phyloP scores from a whole-genome alignment of 495 filamentous ascomycete genomes.

The Aspergillus hancockii region DNA sequence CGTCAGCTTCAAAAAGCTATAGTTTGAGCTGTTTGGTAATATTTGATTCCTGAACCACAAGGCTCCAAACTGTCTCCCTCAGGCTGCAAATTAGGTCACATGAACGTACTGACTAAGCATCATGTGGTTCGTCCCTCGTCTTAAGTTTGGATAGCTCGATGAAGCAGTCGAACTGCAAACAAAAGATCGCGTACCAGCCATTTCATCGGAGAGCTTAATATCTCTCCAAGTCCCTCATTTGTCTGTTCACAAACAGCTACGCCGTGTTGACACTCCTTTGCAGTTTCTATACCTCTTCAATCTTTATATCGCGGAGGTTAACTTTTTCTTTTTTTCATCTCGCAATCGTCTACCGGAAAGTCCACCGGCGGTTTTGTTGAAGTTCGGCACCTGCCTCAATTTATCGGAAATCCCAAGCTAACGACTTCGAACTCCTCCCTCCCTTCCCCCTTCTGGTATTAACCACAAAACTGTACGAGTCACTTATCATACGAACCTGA shows the following conservation, averaged over 20 bases:
- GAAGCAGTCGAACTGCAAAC: not conserved
- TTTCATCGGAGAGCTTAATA: not conserved
- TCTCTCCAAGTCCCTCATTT: not conserved
- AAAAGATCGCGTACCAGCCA: not conserved
- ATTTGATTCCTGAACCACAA: conserved; percentile 6
- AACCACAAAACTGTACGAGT: not conserved
- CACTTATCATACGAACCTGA: not conserved
- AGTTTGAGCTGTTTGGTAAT: conserved; percentile 2
- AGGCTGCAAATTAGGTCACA: not conserved
- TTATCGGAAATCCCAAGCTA: not conserved
- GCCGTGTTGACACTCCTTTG: not conserved
- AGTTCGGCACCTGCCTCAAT: not conserved
- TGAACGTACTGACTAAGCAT: not conserved
- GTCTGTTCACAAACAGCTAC: not conserved
- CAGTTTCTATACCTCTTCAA: not conserved
- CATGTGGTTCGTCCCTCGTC: not conserved
- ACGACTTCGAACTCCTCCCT: too few species aligned
- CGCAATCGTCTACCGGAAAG: not conserved
- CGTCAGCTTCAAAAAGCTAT: not conserved
- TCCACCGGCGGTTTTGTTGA: not conserved
- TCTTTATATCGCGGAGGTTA: not conserved
- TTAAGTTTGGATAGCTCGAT: not conserved
- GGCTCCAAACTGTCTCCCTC: not conserved
- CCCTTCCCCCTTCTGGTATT: not conserved
- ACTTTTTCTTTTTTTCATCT: not conserved